These are phyloP conservation scores for Dendrocalamus sinicus DNA, from an alignment of 176 grass and related monocot species.

Conservation along the genomic window DNA sequence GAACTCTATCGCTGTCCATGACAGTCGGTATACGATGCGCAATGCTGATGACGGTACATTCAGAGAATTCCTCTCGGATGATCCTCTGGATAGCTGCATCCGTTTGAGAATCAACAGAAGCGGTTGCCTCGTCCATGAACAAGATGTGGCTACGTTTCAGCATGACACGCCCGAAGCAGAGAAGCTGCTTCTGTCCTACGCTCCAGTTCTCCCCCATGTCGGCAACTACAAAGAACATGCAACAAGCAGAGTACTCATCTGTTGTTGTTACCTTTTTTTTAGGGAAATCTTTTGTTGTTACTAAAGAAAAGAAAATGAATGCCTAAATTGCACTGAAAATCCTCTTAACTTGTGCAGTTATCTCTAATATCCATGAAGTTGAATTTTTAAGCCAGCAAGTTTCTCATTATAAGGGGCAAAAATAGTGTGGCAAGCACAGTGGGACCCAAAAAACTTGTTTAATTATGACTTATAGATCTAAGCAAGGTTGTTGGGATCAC, in stretches of 20 bases:
- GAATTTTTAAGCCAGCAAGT: too few species aligned
- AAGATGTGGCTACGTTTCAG: slow-evolving; percentile 78
- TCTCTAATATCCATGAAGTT: too few species aligned
- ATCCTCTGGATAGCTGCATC: slow-evolving; percentile 87
- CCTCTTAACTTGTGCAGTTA: too few species aligned
- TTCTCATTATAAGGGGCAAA: too few species aligned
- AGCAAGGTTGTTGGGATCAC: background rate
- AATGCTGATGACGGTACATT: slow-evolving; percentile 87
- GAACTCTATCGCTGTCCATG: slow-evolving; percentile 81
- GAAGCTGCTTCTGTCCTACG: slow-evolving; percentile 85
- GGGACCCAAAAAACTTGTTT: background rate
- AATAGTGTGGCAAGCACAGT: background rate
- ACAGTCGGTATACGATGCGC: slow-evolving; percentile 88
- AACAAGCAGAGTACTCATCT: background rate
- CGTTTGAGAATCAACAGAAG: slow-evolving; percentile 85
- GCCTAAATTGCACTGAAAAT: too few species aligned
- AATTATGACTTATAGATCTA: background rate
- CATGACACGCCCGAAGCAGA: slow-evolving; percentile 81
- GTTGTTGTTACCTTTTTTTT: background rate
- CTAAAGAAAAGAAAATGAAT: too few species aligned
- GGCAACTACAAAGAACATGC: slow-evolving; percentile 22
- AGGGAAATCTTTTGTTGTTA: too few species aligned
- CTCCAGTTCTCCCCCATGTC: slow-evolving; percentile 77
- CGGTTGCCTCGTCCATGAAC: slow-evolving; percentile 94
- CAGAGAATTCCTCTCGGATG: slow-evolving; percentile 51